Percentiles rank a stretch among this genome's conserved stretches.
phyloP scores from a whole-genome alignment of 305 asterid genomes.

The Euphrasia arctica region DNA sequence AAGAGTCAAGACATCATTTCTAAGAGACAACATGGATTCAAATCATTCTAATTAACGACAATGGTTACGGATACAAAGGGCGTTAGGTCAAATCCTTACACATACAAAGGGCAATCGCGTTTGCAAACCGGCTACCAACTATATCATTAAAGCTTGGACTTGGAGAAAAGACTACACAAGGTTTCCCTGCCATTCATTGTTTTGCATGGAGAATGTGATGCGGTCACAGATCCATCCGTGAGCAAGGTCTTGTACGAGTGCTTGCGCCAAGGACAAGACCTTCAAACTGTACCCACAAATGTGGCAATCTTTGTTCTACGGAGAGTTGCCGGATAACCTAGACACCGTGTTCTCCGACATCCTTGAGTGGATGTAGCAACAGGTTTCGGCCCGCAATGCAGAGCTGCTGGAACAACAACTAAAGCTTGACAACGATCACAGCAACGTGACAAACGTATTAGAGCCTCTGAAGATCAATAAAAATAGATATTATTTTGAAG shows the following conservation, averaged over 20 bases:
- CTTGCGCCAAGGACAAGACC: slow-evolving; percentile 46
- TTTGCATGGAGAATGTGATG: slow-evolving; percentile 54
- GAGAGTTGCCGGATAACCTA: slow-evolving; percentile 49
- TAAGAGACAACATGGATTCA: too few species aligned
- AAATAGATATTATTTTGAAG: too few species aligned
- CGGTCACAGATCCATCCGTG: slow-evolving; percentile 43
- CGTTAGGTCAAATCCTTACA: slow-evolving; percentile 36
- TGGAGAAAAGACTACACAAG: slow-evolving; percentile 51
- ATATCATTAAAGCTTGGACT: slow-evolving; percentile 36
- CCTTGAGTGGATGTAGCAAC: slow-evolving; percentile 35
- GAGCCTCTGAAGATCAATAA: too few species aligned
- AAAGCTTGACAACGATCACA: slow-evolving; percentile 30
- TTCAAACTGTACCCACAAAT: slow-evolving; percentile 48
- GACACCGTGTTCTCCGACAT: slow-evolving; percentile 44
- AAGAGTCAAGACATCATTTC: too few species aligned
- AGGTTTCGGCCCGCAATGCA: slow-evolving; percentile 9
- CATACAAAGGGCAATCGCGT: slow-evolving; percentile 71
- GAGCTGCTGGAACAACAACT: slow-evolving; percentile 26
- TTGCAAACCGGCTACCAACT: slow-evolving; percentile 47
- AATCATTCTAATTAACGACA: too few species aligned
- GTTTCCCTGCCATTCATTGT: slow-evolving; percentile 52
- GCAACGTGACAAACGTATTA: neutral
- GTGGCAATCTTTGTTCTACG: slow-evolving; percentile 58
- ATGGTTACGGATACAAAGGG: too few species aligned
- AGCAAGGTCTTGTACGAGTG: slow-evolving; percentile 41